Conservation (phyloP, 768 basidiomycete species). For the Xerocomellus intermedius region DNA sequence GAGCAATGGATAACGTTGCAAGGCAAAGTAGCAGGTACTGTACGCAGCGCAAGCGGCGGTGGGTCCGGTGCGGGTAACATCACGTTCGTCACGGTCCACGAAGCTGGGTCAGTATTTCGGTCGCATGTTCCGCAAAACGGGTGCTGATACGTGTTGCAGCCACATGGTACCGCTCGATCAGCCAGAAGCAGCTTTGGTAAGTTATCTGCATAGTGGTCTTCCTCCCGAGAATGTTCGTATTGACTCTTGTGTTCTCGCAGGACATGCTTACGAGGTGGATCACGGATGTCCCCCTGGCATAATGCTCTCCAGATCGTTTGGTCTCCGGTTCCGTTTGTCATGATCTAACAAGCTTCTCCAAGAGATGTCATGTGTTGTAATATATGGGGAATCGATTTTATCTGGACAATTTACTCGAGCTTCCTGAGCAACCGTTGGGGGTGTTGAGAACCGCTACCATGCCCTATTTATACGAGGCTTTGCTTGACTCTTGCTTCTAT, state of each 20-base stretch:
- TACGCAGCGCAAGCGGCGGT: slow-evolving; percentile 65
- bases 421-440: not conserved
- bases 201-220: slow-evolving; percentile 18
- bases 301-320: not conserved
- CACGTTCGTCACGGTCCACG: slow-evolving; percentile 74
- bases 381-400: not conserved
- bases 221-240: not conserved
- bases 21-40: slow-evolving; percentile 61
- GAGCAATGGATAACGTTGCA: slow-evolving; percentile 56
- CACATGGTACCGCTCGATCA: slow-evolving; percentile 93
- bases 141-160: slow-evolving; percentile 36
- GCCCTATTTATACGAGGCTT: not conserved
- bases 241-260: slow-evolving; percentile 29
- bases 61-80: slow-evolving; percentile 76
- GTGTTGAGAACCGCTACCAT: not conserved
- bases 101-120: slow-evolving; percentile 65
- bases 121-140: not conserved
- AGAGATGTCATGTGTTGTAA: not conserved
- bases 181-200: slow-evolving; percentile 78
- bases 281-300: slow-evolving; percentile 46
- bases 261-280: slow-evolving; percentile 64
- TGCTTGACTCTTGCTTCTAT: not conserved
- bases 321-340: not conserved
- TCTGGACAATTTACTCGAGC: not conserved
- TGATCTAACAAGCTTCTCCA: not conserved